These are phyloP conservation scores for Trametes coccinea DNA, from an alignment of 768 basidiomycete species.

Conservation along the genomic window DNA sequence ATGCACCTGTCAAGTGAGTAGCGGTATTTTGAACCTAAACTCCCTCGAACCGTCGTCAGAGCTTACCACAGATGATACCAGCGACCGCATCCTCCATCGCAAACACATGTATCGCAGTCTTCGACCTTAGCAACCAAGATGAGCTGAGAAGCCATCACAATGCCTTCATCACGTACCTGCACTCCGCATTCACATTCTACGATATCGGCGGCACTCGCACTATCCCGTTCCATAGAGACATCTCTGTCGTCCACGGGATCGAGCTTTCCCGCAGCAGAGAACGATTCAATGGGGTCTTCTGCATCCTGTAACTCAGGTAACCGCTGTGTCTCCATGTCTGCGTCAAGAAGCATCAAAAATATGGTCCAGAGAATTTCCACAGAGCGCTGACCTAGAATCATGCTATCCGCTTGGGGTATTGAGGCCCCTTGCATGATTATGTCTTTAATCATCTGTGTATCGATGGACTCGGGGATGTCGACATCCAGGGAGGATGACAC, in stretches of 20 bases:
- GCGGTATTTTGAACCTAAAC: neutral
- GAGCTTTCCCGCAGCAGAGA: constrained; percentile 24
- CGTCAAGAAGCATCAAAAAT: no score
- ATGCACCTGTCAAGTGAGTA: constrained; percentile 49
- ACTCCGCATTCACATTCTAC: constrained; percentile 71
- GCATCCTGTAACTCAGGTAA: constrained; percentile 1
- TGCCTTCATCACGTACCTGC: constrained; percentile 39
- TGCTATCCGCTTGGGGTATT: constrained; percentile 35
- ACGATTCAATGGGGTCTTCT: constrained; percentile 41
- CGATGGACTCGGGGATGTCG: constrained; percentile 28
- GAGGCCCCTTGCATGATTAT: constrained; percentile 26
- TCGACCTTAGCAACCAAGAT: constrained; percentile 44
- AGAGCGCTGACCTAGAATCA: constrained; percentile 47
- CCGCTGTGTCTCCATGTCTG: constrained; percentile 38
- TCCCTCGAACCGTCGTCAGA: neutral
- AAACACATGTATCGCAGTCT: constrained; percentile 53
- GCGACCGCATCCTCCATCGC: constrained; percentile 69
- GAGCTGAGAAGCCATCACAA: neutral
- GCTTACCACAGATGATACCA: constrained; percentile 80
- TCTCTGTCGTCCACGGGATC: neutral
- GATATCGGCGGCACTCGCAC: constrained; percentile 37
- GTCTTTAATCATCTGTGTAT: constrained; percentile 43
- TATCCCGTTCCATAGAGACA: constrained; percentile 17
- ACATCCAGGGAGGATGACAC: constrained; percentile 6
- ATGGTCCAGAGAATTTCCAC: neutral